phyloP scores from a whole-genome alignment of 108 stramenopile genomes.

The Bacterosira constricta region DNA sequence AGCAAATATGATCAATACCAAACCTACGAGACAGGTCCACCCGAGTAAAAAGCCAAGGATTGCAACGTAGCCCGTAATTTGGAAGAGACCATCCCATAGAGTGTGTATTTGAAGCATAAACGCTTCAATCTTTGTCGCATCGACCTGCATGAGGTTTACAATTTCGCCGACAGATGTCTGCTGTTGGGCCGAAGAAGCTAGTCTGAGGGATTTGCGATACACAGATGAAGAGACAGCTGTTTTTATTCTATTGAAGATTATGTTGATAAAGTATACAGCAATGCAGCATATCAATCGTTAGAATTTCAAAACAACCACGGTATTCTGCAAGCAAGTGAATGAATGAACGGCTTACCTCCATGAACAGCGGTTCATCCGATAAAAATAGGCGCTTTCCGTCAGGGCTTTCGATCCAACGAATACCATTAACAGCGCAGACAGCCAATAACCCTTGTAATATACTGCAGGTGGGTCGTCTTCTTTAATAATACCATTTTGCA shows the following conservation, averaged over 20 bases:
- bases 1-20: conserved; percentile 72
- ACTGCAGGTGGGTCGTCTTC: conserved; percentile 47
- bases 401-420: conserved; percentile 68
- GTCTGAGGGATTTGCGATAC: conserved; percentile 85
- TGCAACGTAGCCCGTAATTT: conserved; percentile 74
- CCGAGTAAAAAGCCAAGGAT: conserved; percentile 76
- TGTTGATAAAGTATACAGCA: background rate
- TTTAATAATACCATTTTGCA: conserved; percentile 54
- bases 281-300: too few relatives aligned
- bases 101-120: conserved; percentile 75
- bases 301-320: too few relatives aligned
- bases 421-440: conserved; percentile 60
- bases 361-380: conserved; percentile 57
- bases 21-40: conserved; percentile 77
- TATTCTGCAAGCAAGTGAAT: background rate
- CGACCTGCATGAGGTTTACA: conserved; percentile 93
- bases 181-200: conserved; percentile 69
- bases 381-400: conserved; percentile 75
- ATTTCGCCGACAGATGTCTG: conserved; percentile 77
- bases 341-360: conserved; percentile 25
- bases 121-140: conserved; percentile 82
- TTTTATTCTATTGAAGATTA: conserved; percentile 22
- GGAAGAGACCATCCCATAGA: conserved; percentile 78
- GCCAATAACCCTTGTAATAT: conserved; percentile 74
- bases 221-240: conserved; percentile 76